phyloP scores from a whole-genome alignment of 495 filamentous ascomycete genomes.

The Podospora anserina region DNA sequence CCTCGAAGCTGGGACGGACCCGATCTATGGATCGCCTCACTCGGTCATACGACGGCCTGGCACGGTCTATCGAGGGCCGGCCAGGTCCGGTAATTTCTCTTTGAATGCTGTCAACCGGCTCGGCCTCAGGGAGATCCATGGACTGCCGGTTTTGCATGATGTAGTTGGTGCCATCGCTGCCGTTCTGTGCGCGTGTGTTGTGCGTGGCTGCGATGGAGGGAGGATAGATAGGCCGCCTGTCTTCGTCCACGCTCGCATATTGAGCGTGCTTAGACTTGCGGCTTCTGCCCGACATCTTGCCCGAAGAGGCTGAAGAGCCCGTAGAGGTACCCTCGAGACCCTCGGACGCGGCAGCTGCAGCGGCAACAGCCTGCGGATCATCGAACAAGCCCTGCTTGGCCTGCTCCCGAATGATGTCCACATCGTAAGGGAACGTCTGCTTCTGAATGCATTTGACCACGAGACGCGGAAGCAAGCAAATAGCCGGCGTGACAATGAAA shows the following conservation, averaged over 20 bases:
- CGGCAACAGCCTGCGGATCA: constrained; percentile 31
- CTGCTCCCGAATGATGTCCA: constrained; percentile 96
- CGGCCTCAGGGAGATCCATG: constrained; percentile 19
- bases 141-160: constrained; percentile 62
- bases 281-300: constrained; percentile 14
- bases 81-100: constrained; percentile 34
- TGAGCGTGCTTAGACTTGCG: constrained; percentile 55
- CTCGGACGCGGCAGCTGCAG: constrained; percentile 21
- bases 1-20: constrained; percentile 74
- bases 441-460: constrained; percentile 84
- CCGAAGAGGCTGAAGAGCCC: constrained; percentile 41
- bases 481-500: constrained; percentile 66
- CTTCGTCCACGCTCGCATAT: constrained; percentile 67
- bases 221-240: constrained; percentile 84
- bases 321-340: constrained; percentile 37
- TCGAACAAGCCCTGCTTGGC: constrained; percentile 71
- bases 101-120: constrained; percentile 1
- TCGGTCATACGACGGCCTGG: constrained; percentile 73
- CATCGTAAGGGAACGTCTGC: constrained; percentile 84
- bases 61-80: constrained; percentile 62
- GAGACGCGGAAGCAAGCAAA: constrained; percentile 83
- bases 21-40: constrained; percentile 72
- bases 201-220: constrained; percentile 74
- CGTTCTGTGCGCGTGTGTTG: constrained; percentile 81
- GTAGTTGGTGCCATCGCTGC: constrained; percentile 91